These are phyloP conservation scores for Nakaseomyces bracarensis DNA, from an alignment of 1,139 yeast genomes.

Conservation along the genomic window DNA sequence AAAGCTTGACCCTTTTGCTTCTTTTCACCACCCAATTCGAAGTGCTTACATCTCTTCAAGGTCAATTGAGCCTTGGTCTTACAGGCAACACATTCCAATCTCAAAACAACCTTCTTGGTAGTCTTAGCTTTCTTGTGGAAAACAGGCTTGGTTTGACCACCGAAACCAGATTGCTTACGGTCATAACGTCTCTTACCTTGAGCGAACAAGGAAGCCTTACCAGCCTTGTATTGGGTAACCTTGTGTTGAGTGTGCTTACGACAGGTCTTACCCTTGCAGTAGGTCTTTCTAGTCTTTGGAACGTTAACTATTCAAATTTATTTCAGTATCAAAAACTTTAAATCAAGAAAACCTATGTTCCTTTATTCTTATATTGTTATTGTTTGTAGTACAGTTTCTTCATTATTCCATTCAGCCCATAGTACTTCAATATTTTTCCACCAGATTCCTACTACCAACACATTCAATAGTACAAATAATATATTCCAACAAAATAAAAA, in stretches of 20 bases:
- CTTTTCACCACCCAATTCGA: constrained; percentile 99
- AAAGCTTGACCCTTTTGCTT: constrained; percentile 99
- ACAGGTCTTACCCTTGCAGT: constrained; percentile 99
- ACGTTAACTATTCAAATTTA: constrained; percentile 66
- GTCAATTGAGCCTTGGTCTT: constrained; percentile 98
- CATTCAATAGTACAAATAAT: too few species aligned
- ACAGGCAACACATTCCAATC: constrained; percentile 98
- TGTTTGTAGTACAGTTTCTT: too few species aligned
- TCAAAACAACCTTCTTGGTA: constrained; percentile 98
- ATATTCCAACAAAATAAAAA: neutral
- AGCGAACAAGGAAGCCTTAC: constrained; percentile 98
- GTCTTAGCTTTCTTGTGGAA: constrained; percentile 99
- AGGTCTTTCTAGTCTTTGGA: constrained; percentile 99
- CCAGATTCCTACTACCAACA: too few species aligned
- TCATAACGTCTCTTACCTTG: constrained; percentile 99
- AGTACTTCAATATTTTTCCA: neutral
- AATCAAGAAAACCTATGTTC: neutral
- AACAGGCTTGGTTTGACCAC: constrained; percentile 99
- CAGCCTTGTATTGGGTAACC: constrained; percentile 99
- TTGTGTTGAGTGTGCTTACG: constrained; percentile 99
- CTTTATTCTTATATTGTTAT: too few species aligned
- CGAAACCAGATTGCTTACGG: constrained; percentile 99
- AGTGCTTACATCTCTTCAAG: constrained; percentile 99
- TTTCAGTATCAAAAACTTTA: too few species aligned
- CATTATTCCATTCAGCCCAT: too few species aligned